phyloP scores from a whole-genome alignment of 176 grass and related monocot genomes.

The Carex pumila region DNA sequence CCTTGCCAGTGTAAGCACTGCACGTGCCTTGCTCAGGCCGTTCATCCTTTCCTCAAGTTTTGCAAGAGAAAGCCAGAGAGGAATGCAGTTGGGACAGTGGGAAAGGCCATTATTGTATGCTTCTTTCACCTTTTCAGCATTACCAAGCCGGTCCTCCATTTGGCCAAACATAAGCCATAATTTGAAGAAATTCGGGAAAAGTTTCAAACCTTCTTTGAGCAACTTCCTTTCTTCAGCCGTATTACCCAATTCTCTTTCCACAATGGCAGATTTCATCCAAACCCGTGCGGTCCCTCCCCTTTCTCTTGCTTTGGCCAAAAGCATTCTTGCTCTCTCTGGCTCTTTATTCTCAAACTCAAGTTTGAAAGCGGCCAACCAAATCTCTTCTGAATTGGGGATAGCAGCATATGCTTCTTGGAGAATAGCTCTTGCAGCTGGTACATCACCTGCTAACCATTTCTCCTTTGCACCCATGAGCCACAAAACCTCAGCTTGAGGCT shows the following conservation, averaged over 20 bases:
- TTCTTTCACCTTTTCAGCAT: slow-evolving; percentile 50
- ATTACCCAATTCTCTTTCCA: slow-evolving; percentile 82
- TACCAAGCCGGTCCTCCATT: slow-evolving; percentile 73
- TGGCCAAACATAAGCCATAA: slow-evolving; percentile 95
- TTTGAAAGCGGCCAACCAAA: slow-evolving; percentile 94
- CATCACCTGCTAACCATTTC: slow-evolving; percentile 90
- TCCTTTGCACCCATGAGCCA: slow-evolving; percentile 98
- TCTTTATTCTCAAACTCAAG: slow-evolving; percentile 97
- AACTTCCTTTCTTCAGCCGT: slow-evolving; percentile 63
- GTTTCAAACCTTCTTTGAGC: slow-evolving; percentile 76
- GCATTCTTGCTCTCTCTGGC: slow-evolving; percentile 87
- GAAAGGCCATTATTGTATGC: slow-evolving; percentile 74
- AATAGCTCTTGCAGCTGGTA: slow-evolving; percentile 76
- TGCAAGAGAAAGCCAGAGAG: slow-evolving; percentile 82
- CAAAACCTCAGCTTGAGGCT: slow-evolving; percentile 78
- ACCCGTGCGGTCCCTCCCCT: slow-evolving; percentile 94
- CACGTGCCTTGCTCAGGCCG: slow-evolving; percentile 82
- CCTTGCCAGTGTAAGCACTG: slow-evolving; percentile 76
- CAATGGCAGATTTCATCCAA: slow-evolving; percentile 92
- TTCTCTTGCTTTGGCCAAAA: slow-evolving; percentile 83
- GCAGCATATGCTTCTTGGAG: slow-evolving; percentile 92
- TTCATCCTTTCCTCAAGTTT: slow-evolving; percentile 71
- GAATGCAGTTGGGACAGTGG: slow-evolving; percentile 57
- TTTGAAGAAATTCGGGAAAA: slow-evolving; percentile 83
- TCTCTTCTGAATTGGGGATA: slow-evolving; percentile 91